These are phyloP conservation scores for Clonostachys chloroleuca DNA, from an alignment of 2,329 filamentous ascomycete species.

Conservation along the genomic window DNA sequence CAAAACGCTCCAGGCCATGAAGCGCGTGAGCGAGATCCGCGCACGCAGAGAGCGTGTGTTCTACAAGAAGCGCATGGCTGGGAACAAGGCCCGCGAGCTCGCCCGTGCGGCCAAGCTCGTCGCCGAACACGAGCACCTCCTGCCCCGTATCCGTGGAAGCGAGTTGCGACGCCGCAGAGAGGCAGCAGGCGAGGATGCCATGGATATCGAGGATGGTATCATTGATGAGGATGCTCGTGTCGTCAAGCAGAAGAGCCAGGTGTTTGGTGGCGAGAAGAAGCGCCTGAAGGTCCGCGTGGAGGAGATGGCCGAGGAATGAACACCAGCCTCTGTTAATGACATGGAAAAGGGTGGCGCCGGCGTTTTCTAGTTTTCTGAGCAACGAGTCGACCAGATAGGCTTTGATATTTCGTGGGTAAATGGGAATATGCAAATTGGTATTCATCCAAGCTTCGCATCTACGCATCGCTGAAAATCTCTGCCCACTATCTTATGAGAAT, in stretches of 20 bases:
- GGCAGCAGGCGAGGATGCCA: slow-evolving; percentile 43
- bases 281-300: slow-evolving; percentile 28
- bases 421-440: no score
- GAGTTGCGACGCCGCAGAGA: slow-evolving; percentile 56
- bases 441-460: no score
- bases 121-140: slow-evolving; percentile 85
- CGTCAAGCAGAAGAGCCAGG: slow-evolving; percentile 22
- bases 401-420: no score
- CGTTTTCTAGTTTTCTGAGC: no score
- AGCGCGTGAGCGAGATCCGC: slow-evolving; percentile 82
- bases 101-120: slow-evolving; percentile 83
- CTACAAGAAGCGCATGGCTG: slow-evolving; percentile 90
- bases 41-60: slow-evolving; percentile 81
- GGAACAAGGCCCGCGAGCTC: slow-evolving; percentile 79
- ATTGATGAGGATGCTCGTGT: slow-evolving; percentile 6
- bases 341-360: slow-evolving; percentile 7
- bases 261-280: slow-evolving; percentile 37
- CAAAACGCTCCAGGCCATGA: slow-evolving; percentile 89
- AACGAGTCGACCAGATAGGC: no score
- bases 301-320: slow-evolving; percentile 12
- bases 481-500: no score
- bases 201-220: slow-evolving; percentile 25
- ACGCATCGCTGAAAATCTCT: no score
- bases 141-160: slow-evolving; percentile 66
- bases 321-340: slow-evolving; percentile 9